These are phyloP conservation scores for Oryza punctata DNA, from an alignment of 176 grass and related monocot genomes.

Conservation along the genomic window DNA sequence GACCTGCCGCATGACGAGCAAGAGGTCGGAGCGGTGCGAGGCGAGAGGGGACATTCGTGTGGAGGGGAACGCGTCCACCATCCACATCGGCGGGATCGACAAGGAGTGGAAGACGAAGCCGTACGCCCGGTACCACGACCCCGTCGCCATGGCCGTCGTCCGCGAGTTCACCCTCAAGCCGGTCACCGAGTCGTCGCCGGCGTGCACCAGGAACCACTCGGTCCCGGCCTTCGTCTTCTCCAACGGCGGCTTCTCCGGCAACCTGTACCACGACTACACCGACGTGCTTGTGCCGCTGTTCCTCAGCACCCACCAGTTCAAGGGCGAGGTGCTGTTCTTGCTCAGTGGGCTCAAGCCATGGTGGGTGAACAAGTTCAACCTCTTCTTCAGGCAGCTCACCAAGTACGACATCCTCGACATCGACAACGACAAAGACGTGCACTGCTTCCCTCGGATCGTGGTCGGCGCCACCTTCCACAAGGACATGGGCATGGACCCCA, in stretches of 20 bases:
- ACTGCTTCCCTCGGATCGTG: constrained; percentile 64
- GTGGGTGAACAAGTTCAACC: constrained; percentile 83
- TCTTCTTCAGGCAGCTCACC: constrained; percentile 68
- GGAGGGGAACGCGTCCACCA: constrained; percentile 57
- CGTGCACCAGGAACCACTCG: constrained; percentile 79
- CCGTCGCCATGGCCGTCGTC: constrained; percentile 58
- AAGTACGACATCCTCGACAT: constrained; percentile 69
- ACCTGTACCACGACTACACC: constrained; percentile 95
- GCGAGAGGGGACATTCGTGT: constrained; percentile 65
- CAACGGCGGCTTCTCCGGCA: constrained; percentile 79
- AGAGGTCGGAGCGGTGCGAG: constrained; percentile 77
- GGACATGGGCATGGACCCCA: constrained; percentile 70
- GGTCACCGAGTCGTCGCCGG: constrained; percentile 21
- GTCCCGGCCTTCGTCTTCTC: constrained; percentile 83
- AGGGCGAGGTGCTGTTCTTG: constrained; percentile 64
- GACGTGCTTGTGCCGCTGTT: constrained; percentile 88
- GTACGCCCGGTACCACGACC: constrained; percentile 86
- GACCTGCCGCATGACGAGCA: constrained; percentile 83
- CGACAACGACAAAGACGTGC: constrained; percentile 70
- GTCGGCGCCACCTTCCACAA: constrained; percentile 82
- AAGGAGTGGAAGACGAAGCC: constrained; percentile 84
- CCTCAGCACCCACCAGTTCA: constrained; percentile 78
- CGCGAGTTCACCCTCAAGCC: constrained; percentile 72
- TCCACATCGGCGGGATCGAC: constrained; percentile 55
- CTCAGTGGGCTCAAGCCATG: constrained; percentile 64